Conservation (phyloP, 2,329 filamentous ascomycete genomes). For the Balansia obtecta region DNA sequence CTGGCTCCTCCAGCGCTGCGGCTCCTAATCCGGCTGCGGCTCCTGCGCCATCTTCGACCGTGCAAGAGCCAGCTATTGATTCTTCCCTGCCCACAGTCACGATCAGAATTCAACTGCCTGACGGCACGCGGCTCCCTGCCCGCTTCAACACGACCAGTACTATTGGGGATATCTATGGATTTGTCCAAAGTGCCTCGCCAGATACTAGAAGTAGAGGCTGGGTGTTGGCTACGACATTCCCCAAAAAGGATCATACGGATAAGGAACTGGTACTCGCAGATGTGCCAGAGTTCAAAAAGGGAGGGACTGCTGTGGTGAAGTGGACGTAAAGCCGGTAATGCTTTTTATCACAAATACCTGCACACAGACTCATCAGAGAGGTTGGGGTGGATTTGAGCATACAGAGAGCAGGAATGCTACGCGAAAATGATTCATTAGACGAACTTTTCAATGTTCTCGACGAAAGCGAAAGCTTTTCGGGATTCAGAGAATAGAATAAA, state of each 20-base stretch:
- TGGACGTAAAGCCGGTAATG: constrained; percentile 24
- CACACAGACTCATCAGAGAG: background rate
- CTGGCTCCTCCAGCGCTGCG: constrained; percentile 14
- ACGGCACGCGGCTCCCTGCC: constrained; percentile 64
- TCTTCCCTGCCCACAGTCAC: constrained; percentile 53
- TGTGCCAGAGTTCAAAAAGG: constrained; percentile 52
- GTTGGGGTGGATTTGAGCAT: background rate
- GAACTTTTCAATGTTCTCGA: background rate
- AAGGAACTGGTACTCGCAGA: constrained; percentile 46
- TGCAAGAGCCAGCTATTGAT: constrained; percentile 36
- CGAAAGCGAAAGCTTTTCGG: background rate
- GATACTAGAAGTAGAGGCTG: constrained; percentile 47
- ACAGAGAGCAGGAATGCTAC: too few species aligned
- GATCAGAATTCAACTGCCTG: constrained; percentile 66
- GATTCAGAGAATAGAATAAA: background rate
- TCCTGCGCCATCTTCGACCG: constrained; percentile 22
- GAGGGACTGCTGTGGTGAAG: constrained; percentile 54
- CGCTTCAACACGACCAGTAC: constrained; percentile 74
- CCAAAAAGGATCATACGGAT: constrained; percentile 67
- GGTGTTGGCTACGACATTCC: constrained; percentile 72
- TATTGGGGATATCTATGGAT: constrained; percentile 64
- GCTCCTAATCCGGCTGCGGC: constrained; percentile 17
- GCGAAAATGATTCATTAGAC: background rate
- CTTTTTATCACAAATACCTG: background rate
- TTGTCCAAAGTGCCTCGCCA: constrained; percentile 53